A percentile compares a stretch with the other conserved stretches of the same genome.
Conservation (phyloP, 2,329 filamentous ascomycete species). For the Xylaria sp. region DNA sequence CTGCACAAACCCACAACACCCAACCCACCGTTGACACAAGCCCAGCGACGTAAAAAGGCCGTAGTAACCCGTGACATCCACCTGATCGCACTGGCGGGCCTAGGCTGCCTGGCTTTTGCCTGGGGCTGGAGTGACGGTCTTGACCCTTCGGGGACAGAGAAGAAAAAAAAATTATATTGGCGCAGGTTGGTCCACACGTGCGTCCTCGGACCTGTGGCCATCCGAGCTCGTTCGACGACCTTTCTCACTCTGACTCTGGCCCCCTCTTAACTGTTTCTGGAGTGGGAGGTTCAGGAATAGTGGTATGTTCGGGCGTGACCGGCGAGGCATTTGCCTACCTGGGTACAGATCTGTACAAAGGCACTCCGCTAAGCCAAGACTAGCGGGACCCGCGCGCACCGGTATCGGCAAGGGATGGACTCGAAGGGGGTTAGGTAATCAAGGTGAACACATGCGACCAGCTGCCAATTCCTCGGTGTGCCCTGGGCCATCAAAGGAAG, state of each 20-base stretch:
- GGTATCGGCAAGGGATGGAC: neutral
- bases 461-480: too few species aligned
- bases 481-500: too few species aligned
- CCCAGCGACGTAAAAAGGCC: too few species aligned
- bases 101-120: neutral
- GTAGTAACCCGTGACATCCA: neutral
- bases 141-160: conserved; percentile 1
- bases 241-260: neutral
- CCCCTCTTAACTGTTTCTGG: conserved; percentile 4
- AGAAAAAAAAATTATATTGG: conserved; percentile 10
- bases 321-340: conserved; percentile 15
- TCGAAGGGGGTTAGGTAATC: neutral
- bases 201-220: conserved; percentile 26
- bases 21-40: conserved; percentile 8
- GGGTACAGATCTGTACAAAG: neutral
- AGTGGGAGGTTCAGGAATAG: conserved; percentile 1
- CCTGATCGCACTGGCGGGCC: too few species aligned
- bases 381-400: neutral
- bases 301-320: conserved; percentile 12
- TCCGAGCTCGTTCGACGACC: conserved; percentile 24
- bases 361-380: neutral
- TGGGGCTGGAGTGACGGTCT: conserved; percentile 16
- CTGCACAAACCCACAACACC: neutral
- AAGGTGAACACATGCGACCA: neutral
- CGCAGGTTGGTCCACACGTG: conserved; percentile 16